phyloP scores from a whole-genome alignment of 352 stramenopile genomes.

The Phytophthora ohioensis region DNA sequence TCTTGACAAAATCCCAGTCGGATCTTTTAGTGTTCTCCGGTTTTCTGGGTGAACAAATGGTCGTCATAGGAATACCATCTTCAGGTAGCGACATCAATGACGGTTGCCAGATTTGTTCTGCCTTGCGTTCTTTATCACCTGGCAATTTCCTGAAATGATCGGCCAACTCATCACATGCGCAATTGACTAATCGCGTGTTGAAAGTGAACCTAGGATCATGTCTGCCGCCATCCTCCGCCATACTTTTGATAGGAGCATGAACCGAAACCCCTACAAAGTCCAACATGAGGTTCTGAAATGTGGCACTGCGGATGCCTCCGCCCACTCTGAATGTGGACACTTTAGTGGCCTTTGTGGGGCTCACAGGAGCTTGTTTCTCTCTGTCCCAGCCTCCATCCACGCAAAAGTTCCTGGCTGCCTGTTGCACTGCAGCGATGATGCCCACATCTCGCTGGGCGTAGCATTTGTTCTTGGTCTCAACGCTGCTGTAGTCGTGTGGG shows the following conservation, averaged over 20 bases:
- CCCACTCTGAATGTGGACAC: constrained; percentile 43
- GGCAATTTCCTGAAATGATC: constrained; percentile 37
- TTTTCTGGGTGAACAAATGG: constrained; percentile 23
- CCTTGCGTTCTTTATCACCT: constrained; percentile 37
- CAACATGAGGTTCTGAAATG: constrained; percentile 59
- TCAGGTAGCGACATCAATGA: constrained; percentile 12
- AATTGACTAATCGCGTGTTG: constrained; percentile 37
- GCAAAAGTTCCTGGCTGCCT: constrained; percentile 38
- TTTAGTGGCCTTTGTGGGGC: constrained; percentile 33
- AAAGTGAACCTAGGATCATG: constrained; percentile 51
- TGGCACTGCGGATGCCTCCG: constrained; percentile 40
- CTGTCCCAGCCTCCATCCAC: constrained; percentile 23
- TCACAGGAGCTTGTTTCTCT: constrained; percentile 16
- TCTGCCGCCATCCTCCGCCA: constrained; percentile 35
- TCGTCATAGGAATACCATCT: constrained; percentile 21
- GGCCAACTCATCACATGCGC: constrained; percentile 37
- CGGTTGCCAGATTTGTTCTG: constrained; percentile 40
- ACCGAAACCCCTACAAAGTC: constrained; percentile 49
- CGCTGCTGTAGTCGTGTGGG: constrained; percentile 37
- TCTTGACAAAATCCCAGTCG: constrained; percentile 47
- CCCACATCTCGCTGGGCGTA: constrained; percentile 49
- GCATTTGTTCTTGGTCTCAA: constrained; percentile 37
- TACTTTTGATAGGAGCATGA: constrained; percentile 38
- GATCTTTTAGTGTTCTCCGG: constrained; percentile 19
- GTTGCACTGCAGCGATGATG: constrained; percentile 35